Evolutionary conservation across 768 basidiomycete genomes (phyloP), one percentile per base, ranked within the genome.

Genomic region (Mycena galericulata): DNA sequence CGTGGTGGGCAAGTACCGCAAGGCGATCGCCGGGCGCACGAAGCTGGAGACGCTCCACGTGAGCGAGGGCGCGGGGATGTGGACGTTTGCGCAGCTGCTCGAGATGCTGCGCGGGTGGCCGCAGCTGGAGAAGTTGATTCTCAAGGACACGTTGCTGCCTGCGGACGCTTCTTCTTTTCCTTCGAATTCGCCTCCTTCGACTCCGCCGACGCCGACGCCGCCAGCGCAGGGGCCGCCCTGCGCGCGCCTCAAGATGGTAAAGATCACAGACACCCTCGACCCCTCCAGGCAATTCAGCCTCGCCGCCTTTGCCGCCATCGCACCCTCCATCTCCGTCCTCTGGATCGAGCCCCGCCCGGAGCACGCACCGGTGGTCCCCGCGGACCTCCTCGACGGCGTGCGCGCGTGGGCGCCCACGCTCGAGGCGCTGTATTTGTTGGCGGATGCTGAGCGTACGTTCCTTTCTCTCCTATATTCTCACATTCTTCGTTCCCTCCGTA

Each of bases 201-300:
- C 34, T 6, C 34, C 32, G 6, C 46, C 43, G 2, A 14, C n/a
- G 3, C 66, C 18, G 1, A 54, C 30, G 26, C 7, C 5, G 0
- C 53, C 6, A n/a, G n/a, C n/a, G n/a, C n/a, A n/a, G n/a, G 38
- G 29, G 22, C 3, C 18, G 24, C 26, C 47, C 10, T 63, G 56
- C 43, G 2, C 67, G 0, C 11, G 3, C 0, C 34, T 68, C 30
- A 68, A 63, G 62, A 68, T 68, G 67, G 67, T 68, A 14, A 68
- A 68, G 62, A 63, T 68, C 34, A 68, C 57, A 30, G 67, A 68
- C 24, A 53, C 18, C 11, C 56, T 68, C 22, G 67, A 68, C 47
- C 17, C 45, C 29, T 22, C 32, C 22, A 58, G 58, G 9, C 55
- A n/a, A n/a, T n/a, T n/a, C n/a, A n/a, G n/a, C n/a, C n/a, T n/a